Conservation (phyloP, 2,329 filamentous ascomycete genomes). For the Penicillium sp. region DNA sequence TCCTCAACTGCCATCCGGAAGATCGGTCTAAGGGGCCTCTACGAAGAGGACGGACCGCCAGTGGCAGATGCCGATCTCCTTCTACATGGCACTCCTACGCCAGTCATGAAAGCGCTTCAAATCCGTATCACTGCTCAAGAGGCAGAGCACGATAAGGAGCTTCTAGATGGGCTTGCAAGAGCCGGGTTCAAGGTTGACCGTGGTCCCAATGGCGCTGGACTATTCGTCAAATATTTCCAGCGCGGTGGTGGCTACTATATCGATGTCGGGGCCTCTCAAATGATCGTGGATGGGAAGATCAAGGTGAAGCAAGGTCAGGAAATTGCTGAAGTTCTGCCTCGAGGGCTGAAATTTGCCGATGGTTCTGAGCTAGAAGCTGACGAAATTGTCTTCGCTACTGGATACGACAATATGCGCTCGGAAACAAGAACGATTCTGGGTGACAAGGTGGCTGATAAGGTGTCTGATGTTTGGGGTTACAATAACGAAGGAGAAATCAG, state of each 20-base stretch:
- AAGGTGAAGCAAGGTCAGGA: conserved; percentile 63
- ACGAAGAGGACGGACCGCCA: not conserved
- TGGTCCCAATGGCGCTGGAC: not conserved
- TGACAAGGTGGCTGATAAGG: not conserved
- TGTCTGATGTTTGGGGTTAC: not conserved
- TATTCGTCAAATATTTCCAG: not conserved
- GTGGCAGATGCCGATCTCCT: not conserved
- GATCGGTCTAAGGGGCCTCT: not conserved
- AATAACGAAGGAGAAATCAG: not conserved
- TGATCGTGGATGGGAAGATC: conserved; percentile 64
- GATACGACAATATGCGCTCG: not conserved
- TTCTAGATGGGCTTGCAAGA: not conserved
- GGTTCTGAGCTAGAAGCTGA: not conserved
- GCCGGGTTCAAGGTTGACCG: not conserved
- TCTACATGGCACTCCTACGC: not conserved
- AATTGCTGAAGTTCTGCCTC: conserved; percentile 52
- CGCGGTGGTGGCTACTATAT: not conserved
- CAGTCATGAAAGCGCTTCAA: not conserved
- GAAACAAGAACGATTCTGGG: not conserved
- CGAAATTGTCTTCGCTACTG: not conserved
- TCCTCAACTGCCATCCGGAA: not conserved
- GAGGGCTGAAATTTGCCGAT: not conserved
- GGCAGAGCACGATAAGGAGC: not conserved
- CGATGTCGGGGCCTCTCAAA: conserved; percentile 28
- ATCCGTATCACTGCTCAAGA: not conserved